A percentile compares a stretch with the other conserved stretches of the same genome.
phyloP scores from a whole-genome alignment of 129 eudicot species.

The Sambucus nigra region DNA sequence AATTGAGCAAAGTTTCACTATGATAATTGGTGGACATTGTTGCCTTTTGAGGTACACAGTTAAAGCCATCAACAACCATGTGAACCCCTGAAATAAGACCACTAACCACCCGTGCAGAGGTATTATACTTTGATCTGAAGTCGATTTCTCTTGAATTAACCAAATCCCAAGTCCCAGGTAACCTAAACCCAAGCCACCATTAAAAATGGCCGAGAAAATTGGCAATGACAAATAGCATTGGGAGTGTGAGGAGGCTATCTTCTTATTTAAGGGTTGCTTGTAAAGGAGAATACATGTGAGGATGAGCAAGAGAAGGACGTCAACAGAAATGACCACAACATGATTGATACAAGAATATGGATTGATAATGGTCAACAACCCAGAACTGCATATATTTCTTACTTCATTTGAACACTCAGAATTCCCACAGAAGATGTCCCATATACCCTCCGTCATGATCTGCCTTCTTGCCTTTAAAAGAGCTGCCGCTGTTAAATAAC shows the following conservation, averaged over 20 bases:
- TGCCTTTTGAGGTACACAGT: slow-evolving; percentile 4
- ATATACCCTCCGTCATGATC: slow-evolving; percentile 3
- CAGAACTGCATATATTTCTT: background rate
- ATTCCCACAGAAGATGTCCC: slow-evolving; percentile 8
- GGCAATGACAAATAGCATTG: background rate
- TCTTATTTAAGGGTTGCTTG: background rate
- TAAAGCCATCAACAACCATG: slow-evolving; percentile 20
- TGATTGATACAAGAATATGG: slow-evolving; percentile 21
- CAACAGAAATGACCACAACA: slow-evolving; percentile 13
- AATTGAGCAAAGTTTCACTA: slow-evolving; percentile 9
- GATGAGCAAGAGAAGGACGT: slow-evolving; percentile 14
- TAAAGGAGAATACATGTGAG: slow-evolving; percentile 2
- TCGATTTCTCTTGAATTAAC: slow-evolving; percentile 12
- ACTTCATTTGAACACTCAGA: background rate
- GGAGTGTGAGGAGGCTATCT: background rate
- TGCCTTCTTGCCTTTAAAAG: background rate
- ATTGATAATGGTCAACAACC: slow-evolving; percentile 11
- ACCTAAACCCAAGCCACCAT: slow-evolving; percentile 19
- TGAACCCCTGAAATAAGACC: slow-evolving; percentile 20
- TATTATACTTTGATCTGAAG: background rate
- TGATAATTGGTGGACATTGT: too few species aligned
- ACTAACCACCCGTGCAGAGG: slow-evolving; percentile 28
- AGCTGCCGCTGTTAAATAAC: background rate
- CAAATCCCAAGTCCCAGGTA: slow-evolving; percentile 24
- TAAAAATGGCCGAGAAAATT: slow-evolving; percentile 15